Evolutionary conservation across 2,329 filamentous ascomycete genomes (phyloP), one percentile per base, ranked within the genome.

Genomic region (Neonectria punicea): DNA sequence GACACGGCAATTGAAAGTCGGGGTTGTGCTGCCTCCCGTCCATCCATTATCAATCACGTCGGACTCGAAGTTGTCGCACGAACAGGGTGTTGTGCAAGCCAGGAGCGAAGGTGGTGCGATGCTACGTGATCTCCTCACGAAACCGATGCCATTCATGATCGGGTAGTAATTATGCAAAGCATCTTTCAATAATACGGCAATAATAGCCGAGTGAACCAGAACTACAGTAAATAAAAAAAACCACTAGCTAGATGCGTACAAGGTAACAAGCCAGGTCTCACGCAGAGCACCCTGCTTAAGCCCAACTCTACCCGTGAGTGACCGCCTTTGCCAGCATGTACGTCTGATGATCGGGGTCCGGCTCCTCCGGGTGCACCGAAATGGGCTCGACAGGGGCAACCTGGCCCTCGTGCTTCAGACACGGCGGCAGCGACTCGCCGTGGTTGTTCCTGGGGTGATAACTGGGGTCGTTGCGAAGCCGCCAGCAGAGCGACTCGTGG

Each of bases 401-500:
- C 16, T 11, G 5, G 39, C 39, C 39, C 16, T 43, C 8, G 39
- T 51, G 22, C 32, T 58, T 58, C 11, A 58, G 22, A 25, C 56
- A 58, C 14, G 56, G 46, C 18, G 49, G 44, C 6, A 50, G 16
- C 16, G 22, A 11, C 11, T 47, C 56, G 11, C 56, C 56, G 11
- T 58, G 56, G n/a, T 58, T 58, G 25, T 58, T 58, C 11, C 20
- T 22, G 3, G 56, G 56, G 7, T n/a, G 5, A 3, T 58, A 58
- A 16, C 43, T 44, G 10, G 46, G 25, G n/a, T 43, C 39, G 5
- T 51, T 58, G 25, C 49, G 7, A 7, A 58, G 46, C n/a, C 56
- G 46, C 16, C n/a, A 32, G n/a, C 49, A 36, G 10, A 58, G 25
- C 14, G 56, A 58, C n/a, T 51, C 77, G 39, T 82, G 81, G 0